phyloP scores from a whole-genome alignment of 345 rosid species.

The Hibiscus trionum region DNA sequence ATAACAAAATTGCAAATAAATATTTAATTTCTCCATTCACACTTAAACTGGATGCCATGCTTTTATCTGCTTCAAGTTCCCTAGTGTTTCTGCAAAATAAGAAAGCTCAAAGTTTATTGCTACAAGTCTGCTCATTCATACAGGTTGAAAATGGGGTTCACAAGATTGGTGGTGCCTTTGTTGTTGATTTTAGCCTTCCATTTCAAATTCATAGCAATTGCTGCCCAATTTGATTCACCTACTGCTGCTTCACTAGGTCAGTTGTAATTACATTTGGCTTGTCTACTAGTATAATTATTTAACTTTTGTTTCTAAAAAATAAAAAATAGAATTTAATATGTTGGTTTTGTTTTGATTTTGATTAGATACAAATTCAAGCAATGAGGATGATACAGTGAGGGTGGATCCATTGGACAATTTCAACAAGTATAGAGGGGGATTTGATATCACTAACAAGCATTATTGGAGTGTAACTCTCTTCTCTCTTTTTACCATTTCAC shows the following conservation, averaged over 20 bases:
- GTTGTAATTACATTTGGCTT: background rate
- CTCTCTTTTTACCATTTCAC: background rate
- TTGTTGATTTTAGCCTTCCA: background rate
- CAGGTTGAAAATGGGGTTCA: slow-evolving; percentile 3
- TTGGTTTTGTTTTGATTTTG: background rate
- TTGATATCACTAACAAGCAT: slow-evolving; percentile 29
- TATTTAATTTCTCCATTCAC: background rate
- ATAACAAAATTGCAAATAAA: too few species aligned
- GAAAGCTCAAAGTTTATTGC: background rate
- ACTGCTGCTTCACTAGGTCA: background rate
- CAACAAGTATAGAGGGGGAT: slow-evolving; percentile 62
- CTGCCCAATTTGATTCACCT: background rate
- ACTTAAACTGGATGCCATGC: slow-evolving; percentile 1
- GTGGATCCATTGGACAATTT: slow-evolving; percentile 45
- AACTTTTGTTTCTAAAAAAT: too few species aligned
- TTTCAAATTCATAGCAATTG: background rate
- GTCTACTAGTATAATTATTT: too few species aligned
- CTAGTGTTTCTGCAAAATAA: background rate
- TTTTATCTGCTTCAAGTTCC: background rate
- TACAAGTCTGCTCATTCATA: too few species aligned
- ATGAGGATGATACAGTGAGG: slow-evolving; percentile 22
- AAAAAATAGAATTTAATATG: background rate
- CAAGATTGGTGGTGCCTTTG: background rate
- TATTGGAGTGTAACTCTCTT: slow-evolving; percentile 60
- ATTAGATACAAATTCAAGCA: slow-evolving; percentile 10